Conservation (phyloP, 1,139 yeast genomes). For the Neolecta irregularis region DNA sequence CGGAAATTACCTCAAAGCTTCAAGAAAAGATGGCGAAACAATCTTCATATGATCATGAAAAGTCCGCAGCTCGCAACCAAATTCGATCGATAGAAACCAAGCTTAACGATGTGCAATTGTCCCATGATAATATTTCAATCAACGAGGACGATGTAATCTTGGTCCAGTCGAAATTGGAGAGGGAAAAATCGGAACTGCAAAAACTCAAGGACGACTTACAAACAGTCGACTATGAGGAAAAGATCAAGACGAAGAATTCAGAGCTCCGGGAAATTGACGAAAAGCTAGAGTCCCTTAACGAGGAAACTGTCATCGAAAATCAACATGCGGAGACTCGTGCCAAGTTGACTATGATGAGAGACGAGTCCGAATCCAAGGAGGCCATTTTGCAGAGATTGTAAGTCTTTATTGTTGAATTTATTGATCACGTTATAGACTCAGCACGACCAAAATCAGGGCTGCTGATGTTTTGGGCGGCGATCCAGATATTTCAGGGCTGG, state of each 20-base stretch:
- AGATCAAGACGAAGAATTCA: conserved; percentile 17
- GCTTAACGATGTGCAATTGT: conserved; percentile 25
- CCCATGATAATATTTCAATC: conserved; percentile 26
- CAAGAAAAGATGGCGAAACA: conserved; percentile 26
- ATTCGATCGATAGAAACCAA: conserved; percentile 23
- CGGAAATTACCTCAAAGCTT: conserved; percentile 16
- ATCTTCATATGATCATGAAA: conserved; percentile 31
- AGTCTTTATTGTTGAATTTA: conserved; percentile 1
- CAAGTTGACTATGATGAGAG: conserved; percentile 13
- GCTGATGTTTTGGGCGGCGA: neutral
- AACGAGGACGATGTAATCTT: conserved; percentile 31
- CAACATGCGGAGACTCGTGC: conserved; percentile 18
- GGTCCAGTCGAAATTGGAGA: conserved; percentile 26
- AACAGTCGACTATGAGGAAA: conserved; percentile 9
- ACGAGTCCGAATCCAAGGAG: conserved; percentile 10
- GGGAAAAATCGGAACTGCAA: conserved; percentile 14
- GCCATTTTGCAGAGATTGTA: conserved; percentile 6
- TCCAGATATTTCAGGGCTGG: neutral
- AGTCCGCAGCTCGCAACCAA: conserved; percentile 28
- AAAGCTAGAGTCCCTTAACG: conserved; percentile 31
- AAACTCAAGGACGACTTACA: conserved; percentile 10
- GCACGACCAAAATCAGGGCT: neutral
- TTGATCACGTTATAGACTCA: conserved; percentile 2
- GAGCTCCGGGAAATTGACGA: conserved; percentile 25
- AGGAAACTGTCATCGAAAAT: conserved; percentile 27